These are phyloP conservation scores for Crithidia sp. DNA, from an alignment of 208 protist species.

Conservation along the genomic window DNA sequence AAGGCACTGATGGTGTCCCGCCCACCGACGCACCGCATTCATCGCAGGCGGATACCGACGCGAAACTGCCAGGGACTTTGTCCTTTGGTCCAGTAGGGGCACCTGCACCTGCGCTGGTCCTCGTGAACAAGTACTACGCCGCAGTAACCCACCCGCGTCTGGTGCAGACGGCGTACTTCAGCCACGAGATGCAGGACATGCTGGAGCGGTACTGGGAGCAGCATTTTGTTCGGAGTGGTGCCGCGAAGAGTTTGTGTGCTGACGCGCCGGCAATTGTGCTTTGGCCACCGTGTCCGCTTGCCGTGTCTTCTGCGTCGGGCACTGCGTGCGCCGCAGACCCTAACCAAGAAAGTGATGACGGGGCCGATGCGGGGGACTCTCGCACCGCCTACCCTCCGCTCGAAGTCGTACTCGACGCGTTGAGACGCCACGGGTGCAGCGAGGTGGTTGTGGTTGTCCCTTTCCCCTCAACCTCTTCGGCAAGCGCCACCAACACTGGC, in stretches of 20 bases:
- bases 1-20: neutral
- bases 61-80: too few relatives aligned
- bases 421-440: slow-evolving; percentile 6
- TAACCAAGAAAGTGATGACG: neutral
- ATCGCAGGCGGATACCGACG: too few relatives aligned
- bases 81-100: too few relatives aligned
- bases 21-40: too few relatives aligned
- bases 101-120: neutral
- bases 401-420: slow-evolving; percentile 36
- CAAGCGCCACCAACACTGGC: neutral
- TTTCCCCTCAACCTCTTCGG: too few relatives aligned
- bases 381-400: slow-evolving; percentile 32
- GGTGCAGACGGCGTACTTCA: slow-evolving; percentile 52
- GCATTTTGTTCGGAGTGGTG: neutral
- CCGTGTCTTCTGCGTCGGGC: too few relatives aligned
- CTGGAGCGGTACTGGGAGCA: slow-evolving; percentile 46
- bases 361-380: neutral
- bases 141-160: slow-evolving; percentile 33
- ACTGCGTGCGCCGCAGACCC: too few relatives aligned
- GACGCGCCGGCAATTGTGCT: slow-evolving; percentile 26
- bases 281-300: slow-evolving; percentile 17
- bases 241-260: neutral
- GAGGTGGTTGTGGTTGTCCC: slow-evolving; percentile 25
- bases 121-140: slow-evolving; percentile 62
- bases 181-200: slow-evolving; percentile 41